A percentile compares a stretch with the other conserved stretches of the same genome.
Conservation (phyloP, 148 eudicot species). For the Dysphania ambrosioides region DNA sequence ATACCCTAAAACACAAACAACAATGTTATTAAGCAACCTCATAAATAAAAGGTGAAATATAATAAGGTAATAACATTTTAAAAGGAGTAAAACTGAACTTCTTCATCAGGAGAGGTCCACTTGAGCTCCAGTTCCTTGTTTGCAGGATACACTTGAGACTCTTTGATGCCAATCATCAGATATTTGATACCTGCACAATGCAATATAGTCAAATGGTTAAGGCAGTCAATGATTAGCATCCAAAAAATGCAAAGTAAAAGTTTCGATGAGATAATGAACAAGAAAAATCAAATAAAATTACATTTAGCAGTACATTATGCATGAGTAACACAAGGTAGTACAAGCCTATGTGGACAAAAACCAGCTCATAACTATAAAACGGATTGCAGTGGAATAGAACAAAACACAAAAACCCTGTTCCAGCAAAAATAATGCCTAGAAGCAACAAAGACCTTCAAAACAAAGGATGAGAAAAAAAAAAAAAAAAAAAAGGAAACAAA, state of each 20-base stretch:
- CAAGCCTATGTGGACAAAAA: neutral
- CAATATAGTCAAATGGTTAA: too few species aligned
- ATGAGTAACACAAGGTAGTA: neutral
- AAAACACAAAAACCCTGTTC: neutral
- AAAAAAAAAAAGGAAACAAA: neutral
- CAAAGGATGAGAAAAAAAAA: neutral
- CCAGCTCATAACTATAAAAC: neutral
- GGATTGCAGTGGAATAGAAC: neutral
- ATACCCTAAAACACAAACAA: slow-evolving; percentile 54
- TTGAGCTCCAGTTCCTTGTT: slow-evolving; percentile 71
- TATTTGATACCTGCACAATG: slow-evolving; percentile 66
- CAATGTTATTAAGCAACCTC: neutral
- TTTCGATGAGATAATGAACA: neutral
- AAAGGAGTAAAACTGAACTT: slow-evolving; percentile 40
- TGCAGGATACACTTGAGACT: slow-evolving; percentile 63
- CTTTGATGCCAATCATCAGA: slow-evolving; percentile 97
- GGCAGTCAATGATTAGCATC: too few species aligned
- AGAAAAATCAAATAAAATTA: neutral
- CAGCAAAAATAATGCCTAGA: neutral
- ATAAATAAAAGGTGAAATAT: slow-evolving; percentile 3
- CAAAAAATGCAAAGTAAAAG: too few species aligned
- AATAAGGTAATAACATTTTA: too few species aligned
- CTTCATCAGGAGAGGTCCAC: slow-evolving; percentile 94
- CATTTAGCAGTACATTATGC: neutral
- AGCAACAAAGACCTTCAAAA: neutral